A percentile compares a stretch with the other conserved stretches of the same genome.
Conservation (phyloP, 345 rosid genomes). For the Lagerstroemia speciosa region DNA sequence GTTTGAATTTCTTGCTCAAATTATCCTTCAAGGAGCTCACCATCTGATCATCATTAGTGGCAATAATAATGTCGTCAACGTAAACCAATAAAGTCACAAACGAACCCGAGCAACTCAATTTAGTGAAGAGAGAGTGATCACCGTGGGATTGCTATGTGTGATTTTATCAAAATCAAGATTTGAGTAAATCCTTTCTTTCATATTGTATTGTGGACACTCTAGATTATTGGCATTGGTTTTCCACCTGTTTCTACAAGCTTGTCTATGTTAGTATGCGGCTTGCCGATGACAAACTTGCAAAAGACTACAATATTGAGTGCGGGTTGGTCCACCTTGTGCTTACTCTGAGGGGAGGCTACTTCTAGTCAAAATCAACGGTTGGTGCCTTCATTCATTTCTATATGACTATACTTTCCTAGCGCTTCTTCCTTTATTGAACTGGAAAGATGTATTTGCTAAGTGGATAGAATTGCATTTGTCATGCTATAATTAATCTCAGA, state of each 20-base stretch:
- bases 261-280: slow-evolving; percentile 94
- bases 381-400: not conserved
- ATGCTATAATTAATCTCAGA: no score
- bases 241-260: slow-evolving; percentile 35
- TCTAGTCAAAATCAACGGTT: not conserved
- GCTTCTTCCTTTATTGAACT: not conserved
- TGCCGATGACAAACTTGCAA: slow-evolving; percentile 88
- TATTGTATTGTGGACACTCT: no score
- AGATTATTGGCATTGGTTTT: not conserved
- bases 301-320: slow-evolving; percentile 86
- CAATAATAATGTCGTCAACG: no score
- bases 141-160: not conserved
- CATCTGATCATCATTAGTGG: no score
- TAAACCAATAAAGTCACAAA: no score
- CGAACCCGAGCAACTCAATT: no score
- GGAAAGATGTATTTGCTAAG: rapidly evolving
- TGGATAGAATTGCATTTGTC: no score
- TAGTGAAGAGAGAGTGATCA: no score
- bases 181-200: not conserved
- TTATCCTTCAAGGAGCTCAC: no score
- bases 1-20: no score
- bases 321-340: slow-evolving; percentile 98
- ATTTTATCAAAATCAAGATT: not conserved
- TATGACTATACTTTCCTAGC: not conserved
- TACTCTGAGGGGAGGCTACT: slow-evolving; percentile 77